These are phyloP conservation scores for Botrytis byssoidea DNA, from an alignment of 2,329 filamentous ascomycete genomes.

Conservation along the genomic window DNA sequence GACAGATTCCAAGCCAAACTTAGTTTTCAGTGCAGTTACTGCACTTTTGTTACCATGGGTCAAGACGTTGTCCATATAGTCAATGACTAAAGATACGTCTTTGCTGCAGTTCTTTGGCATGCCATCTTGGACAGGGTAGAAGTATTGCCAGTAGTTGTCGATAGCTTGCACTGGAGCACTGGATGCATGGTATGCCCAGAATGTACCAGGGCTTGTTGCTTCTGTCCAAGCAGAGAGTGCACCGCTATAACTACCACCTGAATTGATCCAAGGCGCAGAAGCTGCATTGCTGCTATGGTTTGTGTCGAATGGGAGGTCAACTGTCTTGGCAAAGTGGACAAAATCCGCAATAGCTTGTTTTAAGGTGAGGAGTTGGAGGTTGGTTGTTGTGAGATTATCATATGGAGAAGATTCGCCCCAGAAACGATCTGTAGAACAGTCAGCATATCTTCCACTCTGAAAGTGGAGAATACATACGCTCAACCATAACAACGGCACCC, in stretches of 20 bases:
- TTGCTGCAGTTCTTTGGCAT: constrained; percentile 59
- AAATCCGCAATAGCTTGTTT: constrained; percentile 54
- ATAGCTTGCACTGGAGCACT: constrained; percentile 56
- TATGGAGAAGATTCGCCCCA: constrained; percentile 58
- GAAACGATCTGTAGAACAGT: constrained; percentile 48
- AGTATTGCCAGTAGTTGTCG: constrained; percentile 59
- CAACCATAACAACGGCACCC: constrained; percentile 54
- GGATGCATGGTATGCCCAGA: constrained; percentile 59
- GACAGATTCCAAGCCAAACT: constrained; percentile 50
- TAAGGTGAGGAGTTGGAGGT: constrained; percentile 53
- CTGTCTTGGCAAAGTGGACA: constrained; percentile 53
- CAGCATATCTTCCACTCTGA: background rate
- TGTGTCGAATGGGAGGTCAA: constrained; percentile 53
- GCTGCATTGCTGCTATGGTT: constrained; percentile 49
- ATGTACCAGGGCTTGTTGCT: constrained; percentile 52
- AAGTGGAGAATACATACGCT: constrained; percentile 44
- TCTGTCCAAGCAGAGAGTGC: constrained; percentile 56
- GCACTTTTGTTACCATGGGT: constrained; percentile 45
- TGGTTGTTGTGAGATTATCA: constrained; percentile 49
- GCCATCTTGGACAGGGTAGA: constrained; percentile 53
- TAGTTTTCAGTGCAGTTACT: constrained; percentile 47
- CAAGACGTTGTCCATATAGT: constrained; percentile 53
- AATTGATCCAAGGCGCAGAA: constrained; percentile 55
- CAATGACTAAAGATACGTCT: constrained; percentile 51
- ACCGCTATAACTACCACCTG: constrained; percentile 57